Evolutionary conservation across 495 filamentous ascomycete genomes (phyloP).

Genomic region (Penicillium pancosmium): DNA sequence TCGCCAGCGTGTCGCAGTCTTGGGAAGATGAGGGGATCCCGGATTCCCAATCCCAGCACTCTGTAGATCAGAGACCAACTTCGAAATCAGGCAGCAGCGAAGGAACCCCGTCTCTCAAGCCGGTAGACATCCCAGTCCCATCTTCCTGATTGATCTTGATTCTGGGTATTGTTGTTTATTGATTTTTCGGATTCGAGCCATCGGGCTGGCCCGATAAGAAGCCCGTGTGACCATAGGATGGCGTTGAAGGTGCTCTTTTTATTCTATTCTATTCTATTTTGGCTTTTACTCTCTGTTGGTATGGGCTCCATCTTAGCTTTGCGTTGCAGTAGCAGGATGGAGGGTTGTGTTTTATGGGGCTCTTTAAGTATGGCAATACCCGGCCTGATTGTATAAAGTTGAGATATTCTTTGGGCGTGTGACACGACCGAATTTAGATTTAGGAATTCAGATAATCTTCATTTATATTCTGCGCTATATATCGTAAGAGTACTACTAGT

Average conservation of each 20-base stretch:
- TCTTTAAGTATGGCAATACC: background rate
- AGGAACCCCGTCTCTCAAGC: slow-evolving; percentile 3
- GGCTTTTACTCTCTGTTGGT: slow-evolving; percentile 1
- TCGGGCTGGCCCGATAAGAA: slow-evolving; percentile 1
- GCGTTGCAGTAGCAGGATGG: background rate
- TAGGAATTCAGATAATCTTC: background rate
- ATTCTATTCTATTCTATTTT: background rate
- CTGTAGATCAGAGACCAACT: slow-evolving; percentile 12
- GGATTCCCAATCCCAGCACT: slow-evolving; percentile 5
- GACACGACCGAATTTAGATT: background rate
- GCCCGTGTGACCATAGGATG: background rate
- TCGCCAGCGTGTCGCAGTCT: background rate
- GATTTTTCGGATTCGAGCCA: background rate
- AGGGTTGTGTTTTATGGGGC: background rate
- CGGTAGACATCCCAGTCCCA: slow-evolving; percentile 10
- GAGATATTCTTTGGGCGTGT: slow-evolving; percentile 1
- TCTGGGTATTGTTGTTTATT: background rate
- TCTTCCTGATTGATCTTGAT: slow-evolving; percentile 8
- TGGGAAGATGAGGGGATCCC: slow-evolving; percentile 8
- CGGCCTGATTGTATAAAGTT: background rate
- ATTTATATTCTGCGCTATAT: too few species aligned
- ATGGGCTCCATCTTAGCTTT: background rate
- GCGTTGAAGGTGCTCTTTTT: background rate
- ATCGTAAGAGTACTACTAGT: too few species aligned
- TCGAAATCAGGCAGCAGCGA: slow-evolving; percentile 10